Evolutionary conservation across 345 rosid species (phyloP).

Genomic region (Boechera retrofracta): DNA sequence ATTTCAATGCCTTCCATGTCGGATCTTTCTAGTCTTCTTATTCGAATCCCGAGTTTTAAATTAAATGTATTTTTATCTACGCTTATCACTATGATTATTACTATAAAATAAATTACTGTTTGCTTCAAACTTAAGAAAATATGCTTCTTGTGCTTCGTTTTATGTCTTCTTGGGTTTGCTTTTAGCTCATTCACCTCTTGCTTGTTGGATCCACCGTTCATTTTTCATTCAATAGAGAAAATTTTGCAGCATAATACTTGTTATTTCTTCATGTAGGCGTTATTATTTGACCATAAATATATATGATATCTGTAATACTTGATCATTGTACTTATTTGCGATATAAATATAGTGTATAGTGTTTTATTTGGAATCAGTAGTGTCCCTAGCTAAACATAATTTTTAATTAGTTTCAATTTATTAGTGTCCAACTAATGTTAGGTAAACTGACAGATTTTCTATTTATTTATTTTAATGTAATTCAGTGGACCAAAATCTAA

Average conservation of each 20-base stretch:
- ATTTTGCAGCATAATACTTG: neutral
- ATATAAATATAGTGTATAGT: neutral
- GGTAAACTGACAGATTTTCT: neutral
- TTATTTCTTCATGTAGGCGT: neutral
- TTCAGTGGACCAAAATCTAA: neutral
- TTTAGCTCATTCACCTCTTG: constrained; percentile 38
- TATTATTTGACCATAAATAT: neutral
- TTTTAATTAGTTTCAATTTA: neutral
- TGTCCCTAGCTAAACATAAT: neutral
- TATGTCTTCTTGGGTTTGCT: constrained; percentile 43
- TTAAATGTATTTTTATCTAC: neutral
- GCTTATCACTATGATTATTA: neutral
- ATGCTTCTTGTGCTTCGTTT: constrained; percentile 45
- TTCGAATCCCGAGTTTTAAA: constrained; percentile 40
- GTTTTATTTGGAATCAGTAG: neutral
- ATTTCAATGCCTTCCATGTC: constrained; percentile 44
- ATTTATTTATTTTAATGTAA: neutral
- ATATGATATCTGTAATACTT: neutral
- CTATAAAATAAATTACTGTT: constrained; percentile 15
- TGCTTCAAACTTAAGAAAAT: constrained; percentile 45
- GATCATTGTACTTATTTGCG: neutral
- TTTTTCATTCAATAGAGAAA: neutral
- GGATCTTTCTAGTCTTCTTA: constrained; percentile 43
- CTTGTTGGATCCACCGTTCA: constrained; percentile 40
- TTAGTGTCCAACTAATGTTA: neutral